phyloP scores from a whole-genome alignment of 164 flowering plant species.

The Tetracentron sinense region DNA sequence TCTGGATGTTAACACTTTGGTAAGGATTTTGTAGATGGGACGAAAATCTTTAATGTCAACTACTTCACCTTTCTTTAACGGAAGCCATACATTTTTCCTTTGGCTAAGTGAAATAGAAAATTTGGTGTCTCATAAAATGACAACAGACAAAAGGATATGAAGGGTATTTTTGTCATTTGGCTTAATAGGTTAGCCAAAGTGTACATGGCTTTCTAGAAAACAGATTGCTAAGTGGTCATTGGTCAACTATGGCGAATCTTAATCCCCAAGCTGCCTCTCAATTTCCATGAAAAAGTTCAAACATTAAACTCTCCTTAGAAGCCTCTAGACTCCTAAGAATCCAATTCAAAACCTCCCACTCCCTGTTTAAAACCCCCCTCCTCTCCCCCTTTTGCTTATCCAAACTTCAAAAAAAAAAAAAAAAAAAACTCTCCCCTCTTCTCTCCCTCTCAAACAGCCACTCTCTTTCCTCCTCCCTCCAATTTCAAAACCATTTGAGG shows the following conservation, averaged over 20 bases:
- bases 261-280: not conserved
- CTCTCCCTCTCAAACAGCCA: not conserved
- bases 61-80: too few species aligned
- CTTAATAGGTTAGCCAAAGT: not conserved
- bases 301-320: constrained; percentile 9
- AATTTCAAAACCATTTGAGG: not conserved
- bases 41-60: too few species aligned
- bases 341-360: not conserved
- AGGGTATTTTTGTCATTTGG: not conserved
- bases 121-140: not conserved
- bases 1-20: too few species aligned
- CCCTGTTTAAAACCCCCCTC: not conserved
- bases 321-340: constrained; percentile 9
- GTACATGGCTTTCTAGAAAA: not conserved
- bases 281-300: not conserved
- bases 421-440: not conserved
- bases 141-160: not conserved
- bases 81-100: too few species aligned
- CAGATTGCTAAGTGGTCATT: not conserved
- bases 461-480: not conserved
- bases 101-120: too few species aligned
- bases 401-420: not conserved
- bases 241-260: not conserved
- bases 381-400: not conserved
- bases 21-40: too few species aligned